Conservation (phyloP, 352 stramenopile genomes). For the Phytopythium cucurbitacearum region DNA sequence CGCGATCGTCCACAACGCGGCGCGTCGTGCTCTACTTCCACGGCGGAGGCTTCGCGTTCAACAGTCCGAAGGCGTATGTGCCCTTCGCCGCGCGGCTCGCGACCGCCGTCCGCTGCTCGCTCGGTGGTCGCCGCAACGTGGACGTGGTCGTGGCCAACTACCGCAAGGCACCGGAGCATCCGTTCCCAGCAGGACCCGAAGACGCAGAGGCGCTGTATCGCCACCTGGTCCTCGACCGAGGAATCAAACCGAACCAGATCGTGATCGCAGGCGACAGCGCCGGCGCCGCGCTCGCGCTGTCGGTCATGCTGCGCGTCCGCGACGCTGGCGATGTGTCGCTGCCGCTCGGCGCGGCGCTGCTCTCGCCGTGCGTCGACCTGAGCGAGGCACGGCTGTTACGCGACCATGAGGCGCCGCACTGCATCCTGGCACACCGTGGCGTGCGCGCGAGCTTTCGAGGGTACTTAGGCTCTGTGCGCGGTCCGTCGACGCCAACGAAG, state of each 20-base stretch:
- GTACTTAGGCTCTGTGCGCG: constrained; percentile 7
- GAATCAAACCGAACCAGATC: constrained; percentile 11
- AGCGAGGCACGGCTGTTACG: not conserved
- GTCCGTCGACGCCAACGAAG: constrained; percentile 3
- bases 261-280: constrained; percentile 26
- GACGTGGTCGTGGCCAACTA: constrained; percentile 29
- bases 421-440: constrained; percentile 11
- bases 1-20: constrained; percentile 2
- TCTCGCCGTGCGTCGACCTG: constrained; percentile 13
- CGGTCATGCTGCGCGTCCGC: constrained; percentile 14
- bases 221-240: constrained; percentile 14
- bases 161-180: constrained; percentile 19
- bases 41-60: constrained; percentile 28
- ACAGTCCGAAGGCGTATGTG: constrained; percentile 18
- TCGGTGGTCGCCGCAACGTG: constrained; percentile 5
- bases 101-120: constrained; percentile 10
- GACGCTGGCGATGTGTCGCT: constrained; percentile 4
- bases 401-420: constrained; percentile 10
- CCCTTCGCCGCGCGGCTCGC: constrained; percentile 8
- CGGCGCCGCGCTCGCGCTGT: constrained; percentile 21
- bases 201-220: constrained; percentile 21
- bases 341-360: constrained; percentile 13
- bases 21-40: constrained; percentile 35
- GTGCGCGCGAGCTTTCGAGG: not conserved
- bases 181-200: constrained; percentile 15